A percentile compares a stretch with the other conserved stretches of the same genome.
Conservation (phyloP, 163 green algal species). For the Scenedesmus sp. region DNA sequence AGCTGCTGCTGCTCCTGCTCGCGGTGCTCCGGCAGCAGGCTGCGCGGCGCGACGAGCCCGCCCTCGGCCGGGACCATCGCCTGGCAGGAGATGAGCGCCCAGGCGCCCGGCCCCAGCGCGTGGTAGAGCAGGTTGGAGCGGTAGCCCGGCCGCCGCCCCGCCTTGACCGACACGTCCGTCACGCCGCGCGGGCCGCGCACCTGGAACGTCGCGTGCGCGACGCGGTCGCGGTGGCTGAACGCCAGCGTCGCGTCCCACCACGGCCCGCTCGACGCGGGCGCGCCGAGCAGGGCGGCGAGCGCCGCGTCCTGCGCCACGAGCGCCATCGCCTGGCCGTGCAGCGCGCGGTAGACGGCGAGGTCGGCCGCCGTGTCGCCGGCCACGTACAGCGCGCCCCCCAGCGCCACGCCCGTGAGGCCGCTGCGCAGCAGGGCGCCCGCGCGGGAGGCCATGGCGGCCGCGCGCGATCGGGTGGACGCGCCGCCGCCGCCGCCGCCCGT, state of each 20-base stretch:
- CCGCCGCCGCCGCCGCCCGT: too few relatives aligned
- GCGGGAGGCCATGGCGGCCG: too few relatives aligned
- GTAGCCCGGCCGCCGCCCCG: slow-evolving; percentile 18
- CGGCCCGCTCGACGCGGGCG: slow-evolving; percentile 38
- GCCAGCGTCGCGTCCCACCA: slow-evolving; percentile 52
- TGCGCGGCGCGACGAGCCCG: slow-evolving; percentile 46
- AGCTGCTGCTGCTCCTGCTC: slow-evolving; percentile 21
- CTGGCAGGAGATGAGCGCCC: slow-evolving; percentile 51
- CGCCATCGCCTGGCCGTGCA: slow-evolving; percentile 39
- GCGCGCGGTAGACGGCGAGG: slow-evolving; percentile 44
- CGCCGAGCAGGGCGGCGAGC: slow-evolving; percentile 47
- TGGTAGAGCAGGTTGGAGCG: slow-evolving; percentile 51
- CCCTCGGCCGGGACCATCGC: slow-evolving; percentile 57
- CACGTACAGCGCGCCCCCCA: slow-evolving; percentile 48
- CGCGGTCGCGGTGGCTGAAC: slow-evolving; percentile 40
- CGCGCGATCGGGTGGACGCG: too few relatives aligned
- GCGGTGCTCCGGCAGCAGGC: slow-evolving; percentile 49
- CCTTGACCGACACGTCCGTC: slow-evolving; percentile 54
- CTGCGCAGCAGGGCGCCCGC: neutral
- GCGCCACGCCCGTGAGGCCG: slow-evolving; percentile 19
- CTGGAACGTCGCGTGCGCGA: slow-evolving; percentile 55
- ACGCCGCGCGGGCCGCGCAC: slow-evolving; percentile 46
- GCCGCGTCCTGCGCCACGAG: slow-evolving; percentile 38
- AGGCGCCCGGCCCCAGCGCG: slow-evolving; percentile 42
- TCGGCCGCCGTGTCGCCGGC: slow-evolving; percentile 50